Evolutionary conservation across 306 rosid species (phyloP).

Genomic region (Elaeagnus macrophylla): DNA sequence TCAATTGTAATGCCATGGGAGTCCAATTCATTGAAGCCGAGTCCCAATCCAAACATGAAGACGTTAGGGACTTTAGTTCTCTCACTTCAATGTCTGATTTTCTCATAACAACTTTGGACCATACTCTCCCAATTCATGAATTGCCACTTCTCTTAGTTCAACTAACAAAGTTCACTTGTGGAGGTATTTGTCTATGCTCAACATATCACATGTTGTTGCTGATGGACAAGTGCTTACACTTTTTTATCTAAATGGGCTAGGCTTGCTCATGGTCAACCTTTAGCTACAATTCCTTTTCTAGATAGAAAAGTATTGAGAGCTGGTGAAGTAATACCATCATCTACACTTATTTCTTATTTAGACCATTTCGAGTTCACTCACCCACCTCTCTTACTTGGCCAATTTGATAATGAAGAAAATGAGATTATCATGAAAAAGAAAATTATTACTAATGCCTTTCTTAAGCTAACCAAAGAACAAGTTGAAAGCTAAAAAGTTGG

Average conservation of each 20-base stretch:
- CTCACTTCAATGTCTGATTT: background rate
- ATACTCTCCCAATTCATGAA: conserved; percentile 25
- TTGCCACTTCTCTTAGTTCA: conserved; percentile 29
- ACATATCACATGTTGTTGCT: conserved; percentile 24
- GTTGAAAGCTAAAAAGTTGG: conserved; percentile 25
- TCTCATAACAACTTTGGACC: background rate
- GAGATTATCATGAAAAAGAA: conserved; percentile 15
- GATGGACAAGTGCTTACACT: conserved; percentile 37
- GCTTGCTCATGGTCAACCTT: conserved; percentile 26
- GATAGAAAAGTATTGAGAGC: conserved; percentile 21
- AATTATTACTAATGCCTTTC: conserved; percentile 6
- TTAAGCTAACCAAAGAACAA: conserved; percentile 29
- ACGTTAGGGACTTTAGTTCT: background rate
- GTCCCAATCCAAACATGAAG: background rate
- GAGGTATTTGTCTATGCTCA: conserved; percentile 22
- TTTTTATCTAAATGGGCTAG: conserved; percentile 35
- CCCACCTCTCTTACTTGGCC: conserved; percentile 19
- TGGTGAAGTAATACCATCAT: conserved; percentile 22
- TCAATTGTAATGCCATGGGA: background rate
- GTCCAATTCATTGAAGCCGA: background rate
- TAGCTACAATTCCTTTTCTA: conserved; percentile 22
- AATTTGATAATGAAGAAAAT: no score
- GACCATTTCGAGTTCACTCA: conserved; percentile 1
- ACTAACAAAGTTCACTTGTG: conserved; percentile 42
- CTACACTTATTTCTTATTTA: background rate